A percentile compares a stretch with the other conserved stretches of the same genome.
These are phyloP conservation scores for Asclepias syriaca DNA, from an alignment of 257 asterid species.

Conservation along the genomic window DNA sequence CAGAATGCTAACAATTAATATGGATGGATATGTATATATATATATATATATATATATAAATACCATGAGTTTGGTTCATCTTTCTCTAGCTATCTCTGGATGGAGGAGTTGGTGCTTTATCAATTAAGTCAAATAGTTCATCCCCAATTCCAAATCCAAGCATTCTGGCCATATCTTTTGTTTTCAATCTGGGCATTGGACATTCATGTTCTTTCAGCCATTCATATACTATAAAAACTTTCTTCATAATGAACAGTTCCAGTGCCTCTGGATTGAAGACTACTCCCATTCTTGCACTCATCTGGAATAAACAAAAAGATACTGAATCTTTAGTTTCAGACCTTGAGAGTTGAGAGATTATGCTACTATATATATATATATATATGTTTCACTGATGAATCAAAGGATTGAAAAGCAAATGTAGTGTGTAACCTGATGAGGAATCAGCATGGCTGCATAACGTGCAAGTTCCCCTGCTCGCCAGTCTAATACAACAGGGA, in stretches of 20 bases:
- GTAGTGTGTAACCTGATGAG: slow-evolving; percentile 59
- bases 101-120: slow-evolving; percentile 21
- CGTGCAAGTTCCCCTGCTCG: slow-evolving; percentile 94
- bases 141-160: slow-evolving; percentile 87
- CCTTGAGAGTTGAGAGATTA: no score
- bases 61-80: not conserved
- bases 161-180: slow-evolving; percentile 89
- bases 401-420: not conserved
- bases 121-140: slow-evolving; percentile 73
- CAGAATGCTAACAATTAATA: no score
- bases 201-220: slow-evolving; percentile 66
- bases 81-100: not conserved
- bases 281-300: slow-evolving; percentile 73
- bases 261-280: slow-evolving; percentile 90
- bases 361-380: not conserved
- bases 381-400: not conserved
- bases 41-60: no score
- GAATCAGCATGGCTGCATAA: slow-evolving; percentile 84
- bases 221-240: slow-evolving; percentile 58
- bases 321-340: not conserved
- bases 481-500: slow-evolving; percentile 84
- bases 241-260: slow-evolving; percentile 67
- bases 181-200: slow-evolving; percentile 61
- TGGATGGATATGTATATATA: not conserved
- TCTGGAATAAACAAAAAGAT: slow-evolving; percentile 29